Evolutionary conservation across 768 basidiomycete species (phyloP).

Genomic region (Phylloporus rhodoxanthus): DNA sequence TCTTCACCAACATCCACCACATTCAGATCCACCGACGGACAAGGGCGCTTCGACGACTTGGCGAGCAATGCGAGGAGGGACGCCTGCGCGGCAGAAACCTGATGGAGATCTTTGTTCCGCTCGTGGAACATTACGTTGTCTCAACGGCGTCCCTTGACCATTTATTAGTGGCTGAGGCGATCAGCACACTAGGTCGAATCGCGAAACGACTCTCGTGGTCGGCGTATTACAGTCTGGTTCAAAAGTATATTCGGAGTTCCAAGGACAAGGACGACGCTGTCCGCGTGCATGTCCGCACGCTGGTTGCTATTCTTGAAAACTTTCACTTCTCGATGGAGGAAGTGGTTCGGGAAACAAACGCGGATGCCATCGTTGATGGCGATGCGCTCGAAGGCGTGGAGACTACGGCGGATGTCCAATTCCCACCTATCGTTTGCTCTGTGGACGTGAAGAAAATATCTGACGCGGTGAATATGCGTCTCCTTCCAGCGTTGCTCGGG

Average conservation of each 20-base stretch:
- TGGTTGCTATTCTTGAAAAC: constrained; percentile 80
- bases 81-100: constrained; percentile 64
- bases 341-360: constrained; percentile 29
- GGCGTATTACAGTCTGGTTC: constrained; percentile 72
- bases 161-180: constrained; percentile 86
- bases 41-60: constrained; percentile 78
- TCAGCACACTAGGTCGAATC: constrained; percentile 71
- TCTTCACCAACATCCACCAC: constrained; percentile 95
- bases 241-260: constrained; percentile 70
- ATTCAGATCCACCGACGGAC: constrained; percentile 87
- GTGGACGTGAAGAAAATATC: constrained; percentile 42
- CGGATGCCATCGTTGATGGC: constrained; percentile 27
- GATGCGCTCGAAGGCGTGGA: constrained; percentile 28
- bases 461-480: constrained; percentile 67
- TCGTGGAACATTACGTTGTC: constrained; percentile 75
- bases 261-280: constrained; percentile 65
- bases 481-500: constrained; percentile 73
- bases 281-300: constrained; percentile 74
- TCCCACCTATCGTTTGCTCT: constrained; percentile 1
- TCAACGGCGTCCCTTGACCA: constrained; percentile 65
- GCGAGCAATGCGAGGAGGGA: constrained; percentile 66
- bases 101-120: constrained; percentile 78
- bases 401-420: constrained; percentile 6
- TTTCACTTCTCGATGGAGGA: constrained; percentile 89
- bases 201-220: constrained; percentile 77